Base-by-base conservation (phyloP, 225 moss, liverwort and hornwort species). In the Thuidium tamariscinum region DNA sequence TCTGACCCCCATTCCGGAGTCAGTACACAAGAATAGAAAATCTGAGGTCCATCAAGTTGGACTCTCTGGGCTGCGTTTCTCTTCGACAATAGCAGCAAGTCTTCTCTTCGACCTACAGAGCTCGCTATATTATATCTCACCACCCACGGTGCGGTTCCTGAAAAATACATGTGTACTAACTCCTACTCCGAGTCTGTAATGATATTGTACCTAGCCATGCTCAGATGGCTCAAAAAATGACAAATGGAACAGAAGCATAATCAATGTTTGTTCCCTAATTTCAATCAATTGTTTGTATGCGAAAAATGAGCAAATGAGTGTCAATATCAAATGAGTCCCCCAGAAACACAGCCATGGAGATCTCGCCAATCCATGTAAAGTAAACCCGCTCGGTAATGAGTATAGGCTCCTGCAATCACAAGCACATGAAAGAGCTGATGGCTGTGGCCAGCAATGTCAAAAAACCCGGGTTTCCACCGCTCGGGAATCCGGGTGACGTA, bases 321-420 rank as follows among this genome's bases (percentile, higher is more conserved):
- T 42, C 54, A 22, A 76, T 65, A 36, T 89, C 89, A 91, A 76
- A 76, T 49, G 86, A 64, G 56, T 46, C 32, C 32, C 51, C 84
- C 82, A 41, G 87, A 82, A 19, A 34, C 69, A 59, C 98, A 99
- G 18, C 96, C 95, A 87, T 95, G 91, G 44, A 66, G 48, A 65
- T 99, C 98, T 66, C 98, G 91, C 98, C 97, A 99, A 72, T 96
- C 91, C 86, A 99, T 91, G 51, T 99, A 99, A 34, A 97, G 89
- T 51, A 99, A 85, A 9, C 96, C 96, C 52, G 96, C 95, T 89
- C 90, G 90, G 90, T 99, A 99, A 63, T 99, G 98, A 16, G 96
- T 95, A 65, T 94, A 99, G 5, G 95, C 98, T 51, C 98, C 98
- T 34, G 95, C 97, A 74, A 99, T 93, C 12, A 99, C 98, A 20